A percentile compares a stretch with the other conserved stretches of the same genome.
Conservation (phyloP, 345 rosid genomes). For the Eucalyptus regnans region DNA sequence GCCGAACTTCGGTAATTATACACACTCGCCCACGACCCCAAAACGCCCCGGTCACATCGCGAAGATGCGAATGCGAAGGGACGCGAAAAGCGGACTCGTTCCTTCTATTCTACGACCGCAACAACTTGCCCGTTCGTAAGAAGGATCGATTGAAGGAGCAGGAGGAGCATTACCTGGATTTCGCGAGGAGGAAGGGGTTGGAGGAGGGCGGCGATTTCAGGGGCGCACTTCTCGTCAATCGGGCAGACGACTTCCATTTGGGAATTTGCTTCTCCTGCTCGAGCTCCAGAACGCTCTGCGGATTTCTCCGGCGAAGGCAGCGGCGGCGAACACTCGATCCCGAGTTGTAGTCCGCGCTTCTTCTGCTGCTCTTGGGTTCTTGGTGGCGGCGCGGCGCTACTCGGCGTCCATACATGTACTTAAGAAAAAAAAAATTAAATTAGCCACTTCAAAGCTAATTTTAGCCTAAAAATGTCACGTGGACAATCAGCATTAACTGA, state of each 20-base stretch:
- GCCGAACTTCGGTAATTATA: no score
- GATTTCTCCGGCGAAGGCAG: not conserved
- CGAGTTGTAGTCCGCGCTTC: not conserved
- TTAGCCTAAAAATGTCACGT: not conserved
- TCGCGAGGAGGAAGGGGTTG: slow-evolving; percentile 38
- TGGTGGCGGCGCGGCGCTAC: not conserved
- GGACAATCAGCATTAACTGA: no score
- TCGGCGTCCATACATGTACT: not conserved
- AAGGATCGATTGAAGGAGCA: not conserved
- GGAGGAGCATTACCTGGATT: slow-evolving; percentile 27
- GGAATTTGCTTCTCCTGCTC: not conserved
- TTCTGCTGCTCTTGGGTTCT: not conserved
- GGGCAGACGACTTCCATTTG: slow-evolving; percentile 38
- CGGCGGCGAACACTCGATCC: not conserved
- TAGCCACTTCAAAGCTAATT: not conserved
- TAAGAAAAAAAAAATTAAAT: not conserved
- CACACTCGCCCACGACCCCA: no score
- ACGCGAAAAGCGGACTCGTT: not conserved
- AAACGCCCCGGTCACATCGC: no score
- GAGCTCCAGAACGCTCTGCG: not conserved
- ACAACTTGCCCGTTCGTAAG: fast-evolving
- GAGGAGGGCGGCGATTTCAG: slow-evolving; percentile 54
- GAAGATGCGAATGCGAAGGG: not conserved
- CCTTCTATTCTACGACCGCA: not conserved
- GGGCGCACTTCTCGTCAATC: slow-evolving; percentile 20